Evolutionary conservation across 169 alveolate species (phyloP).

Genomic region (Perkinsus marinus): DNA sequence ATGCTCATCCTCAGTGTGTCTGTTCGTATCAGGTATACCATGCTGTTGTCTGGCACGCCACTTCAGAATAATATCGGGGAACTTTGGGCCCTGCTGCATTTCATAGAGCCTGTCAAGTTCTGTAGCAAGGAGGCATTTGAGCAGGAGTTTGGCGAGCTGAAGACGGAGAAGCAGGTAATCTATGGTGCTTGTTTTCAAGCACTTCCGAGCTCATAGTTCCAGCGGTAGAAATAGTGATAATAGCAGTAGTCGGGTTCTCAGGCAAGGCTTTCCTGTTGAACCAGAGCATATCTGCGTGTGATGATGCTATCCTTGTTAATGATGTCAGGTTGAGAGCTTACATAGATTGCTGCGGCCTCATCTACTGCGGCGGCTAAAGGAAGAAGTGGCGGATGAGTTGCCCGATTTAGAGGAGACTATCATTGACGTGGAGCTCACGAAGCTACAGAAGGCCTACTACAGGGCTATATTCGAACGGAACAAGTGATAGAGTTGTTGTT

Average conservation of each 20-base stretch:
- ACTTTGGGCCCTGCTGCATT: conserved; percentile 62
- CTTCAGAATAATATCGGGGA: conserved; percentile 75
- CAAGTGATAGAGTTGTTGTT: conserved; percentile 5
- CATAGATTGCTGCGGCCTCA: conserved; percentile 80
- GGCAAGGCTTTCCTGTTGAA: too few relatives aligned
- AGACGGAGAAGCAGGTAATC: not conserved
- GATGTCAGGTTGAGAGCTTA: not conserved
- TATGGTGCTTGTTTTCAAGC: not conserved
- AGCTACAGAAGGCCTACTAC: conserved; percentile 52
- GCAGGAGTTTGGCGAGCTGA: not conserved
- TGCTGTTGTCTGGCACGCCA: conserved; percentile 81
- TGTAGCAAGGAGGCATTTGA: conserved; percentile 16
- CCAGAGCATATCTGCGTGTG: too few relatives aligned
- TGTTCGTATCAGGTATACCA: conserved; percentile 37
- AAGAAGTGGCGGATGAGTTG: conserved; percentile 86
- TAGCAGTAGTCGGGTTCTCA: too few relatives aligned
- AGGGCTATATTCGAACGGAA: conserved; percentile 49
- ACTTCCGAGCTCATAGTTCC: too few relatives aligned
- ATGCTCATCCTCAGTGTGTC: too few relatives aligned
- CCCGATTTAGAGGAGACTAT: conserved; percentile 63
- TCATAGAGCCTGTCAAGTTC: conserved; percentile 65
- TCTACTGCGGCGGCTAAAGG: conserved; percentile 82
- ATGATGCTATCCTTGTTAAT: not conserved
- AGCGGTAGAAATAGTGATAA: too few relatives aligned
- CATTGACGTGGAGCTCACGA: conserved; percentile 73